These are phyloP conservation scores for Camellia granthamiana DNA, from an alignment of 148 eudicot genomes.

Conservation along the genomic window DNA sequence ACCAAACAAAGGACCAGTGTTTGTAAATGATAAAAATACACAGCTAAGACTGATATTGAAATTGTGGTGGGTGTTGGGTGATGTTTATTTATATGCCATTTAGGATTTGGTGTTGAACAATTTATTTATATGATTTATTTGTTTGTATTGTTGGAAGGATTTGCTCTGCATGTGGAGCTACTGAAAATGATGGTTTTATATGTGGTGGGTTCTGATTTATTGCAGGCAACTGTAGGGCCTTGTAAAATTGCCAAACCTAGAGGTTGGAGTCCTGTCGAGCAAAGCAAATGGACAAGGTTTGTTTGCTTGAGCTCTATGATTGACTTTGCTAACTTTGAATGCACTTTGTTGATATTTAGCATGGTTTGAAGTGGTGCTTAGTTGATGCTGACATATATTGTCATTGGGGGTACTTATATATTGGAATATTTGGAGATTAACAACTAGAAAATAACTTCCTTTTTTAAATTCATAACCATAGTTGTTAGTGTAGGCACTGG, in stretches of 20 bases:
- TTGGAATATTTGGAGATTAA: too few relatives aligned
- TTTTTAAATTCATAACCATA: too few relatives aligned
- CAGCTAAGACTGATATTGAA: neutral
- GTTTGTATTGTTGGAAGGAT: neutral
- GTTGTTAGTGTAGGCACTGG: too few relatives aligned
- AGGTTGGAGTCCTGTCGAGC: conserved; percentile 96
- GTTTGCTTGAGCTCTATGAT: conserved; percentile 20
- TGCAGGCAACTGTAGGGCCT: conserved; percentile 91
- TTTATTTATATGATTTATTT: neutral
- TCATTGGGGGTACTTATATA: too few relatives aligned
- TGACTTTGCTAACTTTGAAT: neutral
- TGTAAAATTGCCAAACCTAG: conserved; percentile 86
- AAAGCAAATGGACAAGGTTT: conserved; percentile 97
- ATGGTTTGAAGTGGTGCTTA: neutral
- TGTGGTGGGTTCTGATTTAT: conserved; percentile 24
- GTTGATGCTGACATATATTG: too few relatives aligned
- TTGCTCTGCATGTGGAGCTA: conserved; percentile 3
- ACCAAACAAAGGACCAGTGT: too few relatives aligned
- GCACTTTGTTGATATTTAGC: neutral
- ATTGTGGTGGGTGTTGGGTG: neutral
- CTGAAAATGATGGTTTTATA: conserved; percentile 1
- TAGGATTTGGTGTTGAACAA: neutral
- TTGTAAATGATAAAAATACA: too few relatives aligned
- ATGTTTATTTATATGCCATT: neutral
- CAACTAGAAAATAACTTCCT: too few relatives aligned